phyloP scores from a whole-genome alignment of 1,139 yeast genomes.

The Debaryomycetaceae sp. region DNA sequence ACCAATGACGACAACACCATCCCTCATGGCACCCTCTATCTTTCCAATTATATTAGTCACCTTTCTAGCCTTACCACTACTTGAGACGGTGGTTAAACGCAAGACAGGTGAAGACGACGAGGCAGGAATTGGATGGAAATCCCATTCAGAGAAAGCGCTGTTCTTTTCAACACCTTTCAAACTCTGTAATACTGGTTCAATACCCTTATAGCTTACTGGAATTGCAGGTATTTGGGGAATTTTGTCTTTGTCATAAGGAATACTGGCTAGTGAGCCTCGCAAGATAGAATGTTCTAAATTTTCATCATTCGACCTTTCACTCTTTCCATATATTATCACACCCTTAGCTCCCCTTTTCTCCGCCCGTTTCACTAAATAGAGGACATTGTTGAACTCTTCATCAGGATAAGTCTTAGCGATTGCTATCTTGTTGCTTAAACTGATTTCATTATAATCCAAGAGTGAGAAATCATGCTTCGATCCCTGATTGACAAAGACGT shows the following conservation, averaged over 20 bases:
- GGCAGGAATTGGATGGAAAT: slow-evolving; percentile 17
- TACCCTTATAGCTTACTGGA: slow-evolving; percentile 32
- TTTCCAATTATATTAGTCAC: slow-evolving; percentile 35
- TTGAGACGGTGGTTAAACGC: slow-evolving; percentile 17
- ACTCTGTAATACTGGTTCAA: slow-evolving; percentile 32
- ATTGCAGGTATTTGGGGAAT: slow-evolving; percentile 25
- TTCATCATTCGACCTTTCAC: slow-evolving; percentile 3
- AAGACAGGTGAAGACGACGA: slow-evolving; percentile 13
- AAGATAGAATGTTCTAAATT: slow-evolving; percentile 15
- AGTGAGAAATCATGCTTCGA: slow-evolving; percentile 24
- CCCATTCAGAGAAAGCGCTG: slow-evolving; percentile 23
- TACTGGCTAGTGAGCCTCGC: slow-evolving; percentile 18
- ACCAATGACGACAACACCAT: slow-evolving; percentile 42
- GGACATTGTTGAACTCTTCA: slow-evolving; percentile 17
- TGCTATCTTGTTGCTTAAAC: slow-evolving; percentile 24
- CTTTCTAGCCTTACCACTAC: slow-evolving; percentile 10
- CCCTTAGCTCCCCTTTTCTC: slow-evolving; percentile 27
- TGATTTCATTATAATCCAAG: slow-evolving; percentile 17
- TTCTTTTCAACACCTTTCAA: slow-evolving; percentile 8
- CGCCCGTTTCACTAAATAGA: slow-evolving; percentile 24
- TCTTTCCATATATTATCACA: slow-evolving; percentile 10
- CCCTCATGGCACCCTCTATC: slow-evolving; percentile 37
- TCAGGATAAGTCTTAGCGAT: slow-evolving; percentile 19
- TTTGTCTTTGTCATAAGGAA: slow-evolving; percentile 2
- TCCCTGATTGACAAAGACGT: slow-evolving; percentile 32